Base-by-base conservation (phyloP, 495 filamentous ascomycete genomes). In the Aspergillus sclerotiicarbonarius region DNA sequence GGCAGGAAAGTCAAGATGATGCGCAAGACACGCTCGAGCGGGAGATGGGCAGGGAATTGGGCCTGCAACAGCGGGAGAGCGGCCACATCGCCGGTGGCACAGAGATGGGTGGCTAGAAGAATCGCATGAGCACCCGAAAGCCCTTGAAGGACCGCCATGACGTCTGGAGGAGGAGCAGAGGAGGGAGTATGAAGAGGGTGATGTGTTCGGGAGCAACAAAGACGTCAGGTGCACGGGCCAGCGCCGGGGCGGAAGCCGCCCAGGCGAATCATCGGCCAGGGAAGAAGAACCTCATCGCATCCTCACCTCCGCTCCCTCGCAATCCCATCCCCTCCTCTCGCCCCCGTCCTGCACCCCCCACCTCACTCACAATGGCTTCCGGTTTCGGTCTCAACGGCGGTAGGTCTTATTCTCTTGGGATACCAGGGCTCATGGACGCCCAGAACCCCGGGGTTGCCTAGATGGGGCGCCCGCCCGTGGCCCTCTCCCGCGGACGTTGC, bases 1-100 rank as follows among this genome's bases (percentile, higher is more conserved):
- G 92, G 91, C 7, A 97, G 81, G 62, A 86, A 94, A 53, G 88
- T 95, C 57, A 97, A 80, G 58, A 96, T 73, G 51, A 97, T 88
- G 63, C 91, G 85, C 60, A 95, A 76, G 33, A 92, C 62, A 45
- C 90, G 80, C 57, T 89, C 87, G 10, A 83, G 77, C 18, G 81
- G 80, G 54, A 92, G 79, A 57, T 80, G 78, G 61, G 81, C 72
- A 37, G 71, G 77, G 59, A 86, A 80, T 52, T 78, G 77, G 51
- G 82, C 75, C 54, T 85, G 80, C 31, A 96, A 76, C 46, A 74
- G 76, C 57, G 79, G 80, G 58, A 97, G 72, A 51, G 77, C 75
- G 49, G 79, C 68, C 51, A 93, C 77, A 68, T 92, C 80, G 61
- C 77, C 76, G 44, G 73, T 73, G 53, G 78, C 67, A 52, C 80